phyloP scores from a whole-genome alignment of 140 eudicot species.

The Flaveria floridana region DNA sequence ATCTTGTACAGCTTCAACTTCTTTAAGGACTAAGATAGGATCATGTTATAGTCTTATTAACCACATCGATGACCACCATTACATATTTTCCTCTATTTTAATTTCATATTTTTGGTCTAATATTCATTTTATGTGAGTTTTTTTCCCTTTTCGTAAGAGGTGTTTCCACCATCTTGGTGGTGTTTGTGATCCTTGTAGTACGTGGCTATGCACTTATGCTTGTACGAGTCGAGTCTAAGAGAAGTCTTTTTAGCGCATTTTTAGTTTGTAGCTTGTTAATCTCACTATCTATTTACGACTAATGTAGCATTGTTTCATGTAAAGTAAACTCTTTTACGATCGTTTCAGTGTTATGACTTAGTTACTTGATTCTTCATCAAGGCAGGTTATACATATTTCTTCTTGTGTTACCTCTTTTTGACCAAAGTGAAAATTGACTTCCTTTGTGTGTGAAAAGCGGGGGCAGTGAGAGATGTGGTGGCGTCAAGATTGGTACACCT shows the following conservation, averaged over 20 bases:
- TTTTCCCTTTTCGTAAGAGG: constrained; percentile 12
- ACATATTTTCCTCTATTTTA: constrained; percentile 27
- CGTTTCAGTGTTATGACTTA: too few species aligned
- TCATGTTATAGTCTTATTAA: constrained; percentile 35
- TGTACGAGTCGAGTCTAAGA: constrained; percentile 29
- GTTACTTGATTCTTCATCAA: too few species aligned
- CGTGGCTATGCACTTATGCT: constrained; percentile 20
- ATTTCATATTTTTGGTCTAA: constrained; percentile 35
- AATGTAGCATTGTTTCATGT: constrained; percentile 9
- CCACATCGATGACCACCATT: constrained; percentile 37
- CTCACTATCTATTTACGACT: background rate
- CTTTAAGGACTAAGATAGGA: constrained; percentile 32
- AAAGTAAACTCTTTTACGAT: background rate
- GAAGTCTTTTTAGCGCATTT: background rate
- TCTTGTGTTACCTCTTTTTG: too few species aligned
- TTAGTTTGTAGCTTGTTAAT: constrained; percentile 26
- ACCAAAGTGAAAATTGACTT: too few species aligned
- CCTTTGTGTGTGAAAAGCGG: too few species aligned
- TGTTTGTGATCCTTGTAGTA: constrained; percentile 39
- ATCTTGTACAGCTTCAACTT: constrained; percentile 49
- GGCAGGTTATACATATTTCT: too few species aligned
- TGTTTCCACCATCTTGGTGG: constrained; percentile 39
- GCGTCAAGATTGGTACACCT: too few species aligned
- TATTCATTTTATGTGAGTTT: constrained; percentile 32
- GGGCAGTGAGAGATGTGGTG: too few species aligned